A percentile compares a stretch with the other conserved stretches of the same genome.
Evolutionary conservation across 192 early-diverging fungal species (phyloP).

Genomic region (Coemansia sp.): DNA sequence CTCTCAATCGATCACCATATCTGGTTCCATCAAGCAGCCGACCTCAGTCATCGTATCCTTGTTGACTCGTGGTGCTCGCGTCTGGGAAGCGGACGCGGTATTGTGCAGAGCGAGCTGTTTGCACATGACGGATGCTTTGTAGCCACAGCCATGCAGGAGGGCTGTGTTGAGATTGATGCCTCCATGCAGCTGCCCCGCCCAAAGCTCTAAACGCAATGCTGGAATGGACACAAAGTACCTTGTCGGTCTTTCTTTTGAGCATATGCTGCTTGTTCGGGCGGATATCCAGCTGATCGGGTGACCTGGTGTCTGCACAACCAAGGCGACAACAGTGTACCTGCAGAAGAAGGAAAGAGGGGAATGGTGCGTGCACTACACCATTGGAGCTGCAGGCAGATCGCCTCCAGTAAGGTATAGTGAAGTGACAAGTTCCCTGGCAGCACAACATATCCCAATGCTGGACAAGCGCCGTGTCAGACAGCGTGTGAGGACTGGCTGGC

Average conservation of each 20-base stretch:
- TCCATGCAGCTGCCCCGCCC: constrained; percentile 7
- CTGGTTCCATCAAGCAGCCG: constrained; percentile 24
- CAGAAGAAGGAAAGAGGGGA: not conserved
- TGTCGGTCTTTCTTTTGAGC: not conserved
- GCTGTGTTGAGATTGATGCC: constrained; percentile 17
- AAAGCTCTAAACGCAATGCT: constrained; percentile 16
- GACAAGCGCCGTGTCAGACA: not conserved
- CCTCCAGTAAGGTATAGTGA: not conserved
- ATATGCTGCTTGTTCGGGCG: not conserved
- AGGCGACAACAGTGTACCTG: not conserved
- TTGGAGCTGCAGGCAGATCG: not conserved
- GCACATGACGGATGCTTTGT: constrained; percentile 13
- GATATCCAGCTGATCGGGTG: not conserved
- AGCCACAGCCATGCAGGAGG: constrained; percentile 26
- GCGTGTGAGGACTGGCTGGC: not conserved
- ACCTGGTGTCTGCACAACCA: not conserved
- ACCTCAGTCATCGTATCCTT: constrained; percentile 9
- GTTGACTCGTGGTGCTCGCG: constrained; percentile 20
- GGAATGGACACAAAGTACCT: not conserved
- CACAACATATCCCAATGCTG: not conserved
- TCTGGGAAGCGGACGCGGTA: constrained; percentile 17
- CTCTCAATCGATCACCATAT: constrained; percentile 36
- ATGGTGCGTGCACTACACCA: not conserved
- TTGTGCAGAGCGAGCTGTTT: constrained; percentile 26
- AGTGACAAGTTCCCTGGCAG: not conserved